phyloP scores from a whole-genome alignment of 2,329 filamentous ascomycete species.

The Alternaria alternata region DNA sequence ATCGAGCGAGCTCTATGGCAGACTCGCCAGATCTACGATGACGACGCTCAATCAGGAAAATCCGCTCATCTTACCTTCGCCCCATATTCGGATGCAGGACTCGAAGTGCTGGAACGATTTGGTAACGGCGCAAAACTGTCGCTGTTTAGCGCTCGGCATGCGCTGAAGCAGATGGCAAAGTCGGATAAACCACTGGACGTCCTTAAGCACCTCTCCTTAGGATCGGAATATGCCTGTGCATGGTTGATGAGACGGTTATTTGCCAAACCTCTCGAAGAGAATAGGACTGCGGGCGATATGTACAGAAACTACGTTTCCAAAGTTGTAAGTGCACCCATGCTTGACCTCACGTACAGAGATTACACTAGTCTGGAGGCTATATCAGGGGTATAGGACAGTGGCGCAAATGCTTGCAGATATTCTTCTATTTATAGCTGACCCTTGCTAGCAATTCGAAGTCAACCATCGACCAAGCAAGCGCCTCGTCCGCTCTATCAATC shows the following conservation, averaged over 20 bases:
- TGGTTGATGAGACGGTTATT: conserved; percentile 45
- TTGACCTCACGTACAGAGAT: no score
- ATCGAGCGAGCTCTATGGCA: conserved; percentile 37
- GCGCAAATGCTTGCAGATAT: background rate
- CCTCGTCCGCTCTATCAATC: conserved; percentile 44
- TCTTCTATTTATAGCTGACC: conserved; percentile 12
- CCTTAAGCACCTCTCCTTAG: conserved; percentile 31
- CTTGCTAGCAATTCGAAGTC: conserved; percentile 44
- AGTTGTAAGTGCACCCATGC: conserved; percentile 30
- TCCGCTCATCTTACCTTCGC: no score
- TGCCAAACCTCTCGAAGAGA: conserved; percentile 38
- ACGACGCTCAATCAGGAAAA: background rate
- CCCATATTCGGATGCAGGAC: conserved; percentile 16
- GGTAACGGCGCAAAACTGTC: conserved; percentile 19
- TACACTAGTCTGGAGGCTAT: no score
- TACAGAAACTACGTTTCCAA: conserved; percentile 44
- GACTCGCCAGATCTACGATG: conserved; percentile 15
- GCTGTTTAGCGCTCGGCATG: conserved; percentile 24
- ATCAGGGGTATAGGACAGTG: no score
- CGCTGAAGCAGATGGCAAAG: conserved; percentile 41
- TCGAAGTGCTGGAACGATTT: conserved; percentile 31
- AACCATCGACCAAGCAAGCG: conserved; percentile 45
- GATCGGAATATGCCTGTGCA: conserved; percentile 39
- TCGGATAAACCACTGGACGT: conserved; percentile 16
- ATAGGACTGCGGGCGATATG: conserved; percentile 40